These are phyloP conservation scores for Cochlearia excelsa DNA, from an alignment of 345 rosid species.

Conservation along the genomic window DNA sequence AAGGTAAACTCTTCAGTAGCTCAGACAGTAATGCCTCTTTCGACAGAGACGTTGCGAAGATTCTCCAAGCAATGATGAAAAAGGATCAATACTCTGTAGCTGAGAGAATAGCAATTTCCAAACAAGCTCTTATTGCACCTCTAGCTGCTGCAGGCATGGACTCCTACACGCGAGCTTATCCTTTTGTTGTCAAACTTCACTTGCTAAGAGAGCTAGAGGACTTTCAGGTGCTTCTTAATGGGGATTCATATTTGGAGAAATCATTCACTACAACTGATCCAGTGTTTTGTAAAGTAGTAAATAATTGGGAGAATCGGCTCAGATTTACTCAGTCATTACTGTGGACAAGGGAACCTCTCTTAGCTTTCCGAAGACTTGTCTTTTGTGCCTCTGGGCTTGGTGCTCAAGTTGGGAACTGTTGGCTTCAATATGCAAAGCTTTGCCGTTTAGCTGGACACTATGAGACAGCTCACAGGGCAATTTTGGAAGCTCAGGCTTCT, in stretches of 20 bases:
- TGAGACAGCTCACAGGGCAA: slow-evolving; percentile 90
- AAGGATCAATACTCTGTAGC: slow-evolving; percentile 74
- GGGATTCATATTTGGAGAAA: slow-evolving; percentile 81
- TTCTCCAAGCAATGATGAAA: slow-evolving; percentile 89
- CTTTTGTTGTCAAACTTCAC: slow-evolving; percentile 89
- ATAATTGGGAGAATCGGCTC: slow-evolving; percentile 85
- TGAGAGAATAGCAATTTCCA: slow-evolving; percentile 77
- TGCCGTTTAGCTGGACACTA: slow-evolving; percentile 97
- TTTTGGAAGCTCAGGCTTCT: slow-evolving; percentile 87
- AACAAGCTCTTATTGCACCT: slow-evolving; percentile 94
- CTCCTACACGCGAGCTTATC: slow-evolving; percentile 88
- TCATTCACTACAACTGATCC: slow-evolving; percentile 53
- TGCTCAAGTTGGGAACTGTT: slow-evolving; percentile 88
- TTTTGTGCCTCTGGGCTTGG: slow-evolving; percentile 77
- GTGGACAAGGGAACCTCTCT: slow-evolving; percentile 95
- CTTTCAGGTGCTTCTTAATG: slow-evolving; percentile 62
- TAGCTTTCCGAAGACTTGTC: slow-evolving; percentile 85
- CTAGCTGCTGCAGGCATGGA: slow-evolving; percentile 99
- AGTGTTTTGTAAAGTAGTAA: slow-evolving; percentile 58
- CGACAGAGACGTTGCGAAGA: slow-evolving; percentile 95
- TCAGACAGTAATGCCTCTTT: slow-evolving; percentile 95
- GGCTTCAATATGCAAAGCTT: slow-evolving; percentile 98
- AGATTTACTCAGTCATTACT: slow-evolving; percentile 85
- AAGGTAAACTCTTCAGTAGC: slow-evolving; percentile 79
- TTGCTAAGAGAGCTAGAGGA: slow-evolving; percentile 82